Evolutionary conservation across 352 stramenopile species (phyloP).

Genomic region (Plasmopara muralis): DNA sequence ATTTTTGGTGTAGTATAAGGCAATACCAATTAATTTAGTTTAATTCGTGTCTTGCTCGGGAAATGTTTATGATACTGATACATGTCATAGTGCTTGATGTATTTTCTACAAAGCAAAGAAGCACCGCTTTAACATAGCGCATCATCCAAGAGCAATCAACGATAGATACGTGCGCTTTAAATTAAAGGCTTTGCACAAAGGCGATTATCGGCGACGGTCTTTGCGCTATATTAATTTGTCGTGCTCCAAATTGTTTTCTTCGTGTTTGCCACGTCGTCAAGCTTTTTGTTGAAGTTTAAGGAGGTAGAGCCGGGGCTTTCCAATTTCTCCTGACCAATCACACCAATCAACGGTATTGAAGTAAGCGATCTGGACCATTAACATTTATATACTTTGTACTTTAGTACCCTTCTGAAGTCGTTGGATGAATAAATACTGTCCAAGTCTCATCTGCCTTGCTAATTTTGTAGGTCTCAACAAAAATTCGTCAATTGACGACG

Average conservation of each 20-base stretch:
- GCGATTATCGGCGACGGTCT: neutral
- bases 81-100: no score
- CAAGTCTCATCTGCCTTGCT: neutral
- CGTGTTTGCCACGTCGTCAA: neutral
- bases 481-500: slow-evolving; percentile 24
- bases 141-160: no score
- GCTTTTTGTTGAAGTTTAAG: slow-evolving; percentile 67
- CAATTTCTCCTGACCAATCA: slow-evolving; percentile 22
- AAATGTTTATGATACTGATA: no score
- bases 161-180: no score
- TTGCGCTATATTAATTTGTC: neutral
- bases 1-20: no score
- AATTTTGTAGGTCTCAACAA: neutral
- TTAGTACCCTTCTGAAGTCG: neutral
- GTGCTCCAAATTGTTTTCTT: no score
- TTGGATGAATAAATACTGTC: neutral
- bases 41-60: no score
- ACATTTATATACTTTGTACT: neutral
- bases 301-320: slow-evolving; percentile 21
- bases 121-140: no score
- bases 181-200: neutral
- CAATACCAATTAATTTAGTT: no score
- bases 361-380: slow-evolving; percentile 5
- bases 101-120: no score
- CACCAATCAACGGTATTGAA: slow-evolving; percentile 6